Conservation (phyloP, 2,329 filamentous ascomycete genomes). For the Aureobasidium sp. region DNA sequence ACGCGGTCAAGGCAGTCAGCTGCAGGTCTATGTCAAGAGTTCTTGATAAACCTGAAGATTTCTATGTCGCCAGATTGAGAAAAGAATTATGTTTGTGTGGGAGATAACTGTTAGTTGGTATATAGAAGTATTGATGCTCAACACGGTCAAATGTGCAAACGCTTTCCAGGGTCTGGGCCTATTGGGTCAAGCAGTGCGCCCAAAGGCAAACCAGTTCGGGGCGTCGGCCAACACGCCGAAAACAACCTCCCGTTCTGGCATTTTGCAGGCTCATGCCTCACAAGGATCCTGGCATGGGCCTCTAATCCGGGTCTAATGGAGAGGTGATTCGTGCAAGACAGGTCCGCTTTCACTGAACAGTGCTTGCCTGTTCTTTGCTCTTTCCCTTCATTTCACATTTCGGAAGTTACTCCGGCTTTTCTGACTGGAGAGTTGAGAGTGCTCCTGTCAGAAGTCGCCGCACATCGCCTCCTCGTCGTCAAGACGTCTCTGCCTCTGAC, state of each 20-base stretch:
- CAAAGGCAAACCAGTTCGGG: not conserved
- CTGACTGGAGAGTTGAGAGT: not conserved
- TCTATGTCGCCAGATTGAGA: not conserved
- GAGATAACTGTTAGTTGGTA: too few relatives aligned
- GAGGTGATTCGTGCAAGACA: not conserved
- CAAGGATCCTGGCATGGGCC: not conserved
- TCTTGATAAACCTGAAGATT: not conserved
- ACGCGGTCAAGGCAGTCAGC: not conserved
- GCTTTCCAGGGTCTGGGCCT: not conserved
- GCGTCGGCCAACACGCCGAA: not conserved
- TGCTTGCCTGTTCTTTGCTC: not conserved
- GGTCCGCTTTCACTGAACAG: not conserved
- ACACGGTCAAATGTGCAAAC: not conserved
- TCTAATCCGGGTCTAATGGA: not conserved
- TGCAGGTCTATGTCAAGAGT: not conserved
- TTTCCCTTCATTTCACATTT: not conserved
- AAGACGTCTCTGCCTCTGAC: not conserved
- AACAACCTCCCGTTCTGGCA: not conserved
- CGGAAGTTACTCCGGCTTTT: not conserved
- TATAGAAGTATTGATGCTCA: not conserved
- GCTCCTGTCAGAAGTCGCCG: not conserved
- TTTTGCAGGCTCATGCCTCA: not conserved
- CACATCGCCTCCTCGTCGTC: not conserved
- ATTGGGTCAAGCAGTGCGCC: not conserved
- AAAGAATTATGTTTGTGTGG: not conserved